phyloP scores from a whole-genome alignment of 805 yeast genomes.

The Teunomyces atbi region DNA sequence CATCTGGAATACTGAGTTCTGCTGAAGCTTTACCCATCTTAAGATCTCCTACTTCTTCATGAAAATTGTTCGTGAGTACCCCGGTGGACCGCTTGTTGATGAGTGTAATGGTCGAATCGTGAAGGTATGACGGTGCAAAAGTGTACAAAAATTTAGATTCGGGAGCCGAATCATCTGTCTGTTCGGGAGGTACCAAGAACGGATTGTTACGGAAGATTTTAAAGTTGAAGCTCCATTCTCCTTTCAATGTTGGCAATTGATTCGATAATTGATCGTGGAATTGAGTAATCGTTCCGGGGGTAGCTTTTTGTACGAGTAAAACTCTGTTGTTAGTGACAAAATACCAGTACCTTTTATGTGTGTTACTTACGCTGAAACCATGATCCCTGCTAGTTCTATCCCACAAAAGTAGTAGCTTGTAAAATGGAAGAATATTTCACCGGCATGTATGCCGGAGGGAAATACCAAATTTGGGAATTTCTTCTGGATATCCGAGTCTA shows the following conservation, averaged over 20 bases:
- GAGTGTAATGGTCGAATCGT: constrained; percentile 47
- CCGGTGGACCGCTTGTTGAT: constrained; percentile 42
- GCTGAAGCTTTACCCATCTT: constrained; percentile 11
- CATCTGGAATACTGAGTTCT: constrained; percentile 30
- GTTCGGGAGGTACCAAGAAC: constrained; percentile 44
- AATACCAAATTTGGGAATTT: no score
- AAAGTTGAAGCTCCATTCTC: constrained; percentile 67
- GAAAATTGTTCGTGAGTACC: constrained; percentile 32
- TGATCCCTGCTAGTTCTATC: neutral
- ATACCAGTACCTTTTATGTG: no score
- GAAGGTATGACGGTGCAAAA: constrained; percentile 48
- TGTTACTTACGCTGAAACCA: constrained; percentile 13
- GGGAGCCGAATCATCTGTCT: constrained; percentile 25
- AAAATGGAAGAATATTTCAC: no score
- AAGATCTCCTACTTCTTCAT: constrained; percentile 24
- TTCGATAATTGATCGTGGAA: constrained; percentile 72
- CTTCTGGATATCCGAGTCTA: neutral
- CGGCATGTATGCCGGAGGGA: no score
- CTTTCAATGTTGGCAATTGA: constrained; percentile 59
- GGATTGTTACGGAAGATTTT: constrained; percentile 67
- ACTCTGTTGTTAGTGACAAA: constrained; percentile 29
- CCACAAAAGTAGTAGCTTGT: no score
- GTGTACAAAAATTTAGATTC: constrained; percentile 50
- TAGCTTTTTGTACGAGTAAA: constrained; percentile 36
- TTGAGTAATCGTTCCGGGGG: constrained; percentile 61